Conservation (phyloP, 495 filamentous ascomycete species). For the Hypoxylon subgilvum region DNA sequence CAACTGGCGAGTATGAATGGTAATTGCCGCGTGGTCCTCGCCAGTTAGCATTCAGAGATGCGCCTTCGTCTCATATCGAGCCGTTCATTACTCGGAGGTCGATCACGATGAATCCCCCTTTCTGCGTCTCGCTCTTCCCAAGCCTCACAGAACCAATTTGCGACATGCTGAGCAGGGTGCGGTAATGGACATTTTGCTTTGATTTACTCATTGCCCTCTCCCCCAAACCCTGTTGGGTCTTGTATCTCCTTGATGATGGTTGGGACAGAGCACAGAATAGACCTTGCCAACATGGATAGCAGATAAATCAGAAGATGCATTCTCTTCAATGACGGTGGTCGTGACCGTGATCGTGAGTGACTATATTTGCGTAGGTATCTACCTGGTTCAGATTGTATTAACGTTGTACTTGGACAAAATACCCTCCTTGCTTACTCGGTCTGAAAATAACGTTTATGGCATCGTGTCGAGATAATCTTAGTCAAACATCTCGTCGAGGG, state of each 20-base stretch:
- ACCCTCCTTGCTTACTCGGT: too few species aligned
- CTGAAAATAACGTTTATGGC: too few species aligned
- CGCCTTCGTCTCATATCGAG: constrained; percentile 6
- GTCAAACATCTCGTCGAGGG: too few species aligned
- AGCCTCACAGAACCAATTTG: constrained; percentile 3
- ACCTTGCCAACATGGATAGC: background rate
- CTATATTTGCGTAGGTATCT: too few species aligned
- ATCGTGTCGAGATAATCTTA: too few species aligned
- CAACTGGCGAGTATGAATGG: constrained; percentile 97
- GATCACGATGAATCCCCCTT: background rate
- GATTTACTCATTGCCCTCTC: background rate
- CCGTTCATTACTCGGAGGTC: background rate
- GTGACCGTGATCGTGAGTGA: background rate
- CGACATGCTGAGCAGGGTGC: background rate
- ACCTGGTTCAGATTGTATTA: too few species aligned
- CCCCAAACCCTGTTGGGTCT: background rate
- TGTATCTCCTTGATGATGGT: background rate
- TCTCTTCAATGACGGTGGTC: too few species aligned
- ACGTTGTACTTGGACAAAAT: too few species aligned
- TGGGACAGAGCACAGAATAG: constrained; percentile 5
- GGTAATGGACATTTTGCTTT: constrained; percentile 19
- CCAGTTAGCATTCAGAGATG: constrained; percentile 7
- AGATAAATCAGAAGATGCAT: constrained; percentile 12
- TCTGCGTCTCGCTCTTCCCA: background rate
- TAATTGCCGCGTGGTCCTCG: constrained; percentile 48